phyloP scores from a whole-genome alignment of 106 monocot species.

The Allium cepa region DNA sequence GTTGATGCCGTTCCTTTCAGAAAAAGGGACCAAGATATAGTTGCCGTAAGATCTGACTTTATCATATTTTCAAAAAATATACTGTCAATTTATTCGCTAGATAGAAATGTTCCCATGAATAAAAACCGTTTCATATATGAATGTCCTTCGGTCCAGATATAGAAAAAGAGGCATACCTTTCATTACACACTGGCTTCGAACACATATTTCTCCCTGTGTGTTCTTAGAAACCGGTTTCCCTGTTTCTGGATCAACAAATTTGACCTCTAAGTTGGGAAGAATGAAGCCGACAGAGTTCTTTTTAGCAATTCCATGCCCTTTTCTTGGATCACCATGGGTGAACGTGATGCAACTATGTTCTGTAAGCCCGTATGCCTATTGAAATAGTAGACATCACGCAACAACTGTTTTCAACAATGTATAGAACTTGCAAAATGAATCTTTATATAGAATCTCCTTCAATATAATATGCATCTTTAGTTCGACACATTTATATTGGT shows the following conservation, averaged over 20 bases:
- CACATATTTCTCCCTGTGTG: slow-evolving; percentile 69
- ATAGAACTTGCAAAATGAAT: no score
- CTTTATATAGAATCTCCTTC: no score
- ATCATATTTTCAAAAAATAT: no score
- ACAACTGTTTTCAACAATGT: no score
- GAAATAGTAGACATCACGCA: no score
- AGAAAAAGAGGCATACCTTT: slow-evolving; percentile 26
- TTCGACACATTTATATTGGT: no score
- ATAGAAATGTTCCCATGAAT: no score
- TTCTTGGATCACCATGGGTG: slow-evolving; percentile 60
- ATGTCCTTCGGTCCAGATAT: not conserved
- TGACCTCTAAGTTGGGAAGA: slow-evolving; percentile 85
- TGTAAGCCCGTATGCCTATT: slow-evolving; percentile 82
- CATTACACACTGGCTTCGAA: slow-evolving; percentile 88
- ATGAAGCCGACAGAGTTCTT: slow-evolving; percentile 85
- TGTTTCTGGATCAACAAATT: slow-evolving; percentile 76
- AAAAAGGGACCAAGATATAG: no score
- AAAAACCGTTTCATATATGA: not conserved
- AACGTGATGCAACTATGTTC: slow-evolving; percentile 98
- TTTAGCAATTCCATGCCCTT: slow-evolving; percentile 46
- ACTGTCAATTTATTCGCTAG: no score
- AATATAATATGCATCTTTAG: no score
- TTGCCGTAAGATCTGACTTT: no score
- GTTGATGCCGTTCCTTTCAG: no score
- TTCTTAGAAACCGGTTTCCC: slow-evolving; percentile 48